Percentiles rank a stretch among this genome's conserved stretches.
phyloP scores from a whole-genome alignment of 352 stramenopile genomes.

The Phytophthora meadii region DNA sequence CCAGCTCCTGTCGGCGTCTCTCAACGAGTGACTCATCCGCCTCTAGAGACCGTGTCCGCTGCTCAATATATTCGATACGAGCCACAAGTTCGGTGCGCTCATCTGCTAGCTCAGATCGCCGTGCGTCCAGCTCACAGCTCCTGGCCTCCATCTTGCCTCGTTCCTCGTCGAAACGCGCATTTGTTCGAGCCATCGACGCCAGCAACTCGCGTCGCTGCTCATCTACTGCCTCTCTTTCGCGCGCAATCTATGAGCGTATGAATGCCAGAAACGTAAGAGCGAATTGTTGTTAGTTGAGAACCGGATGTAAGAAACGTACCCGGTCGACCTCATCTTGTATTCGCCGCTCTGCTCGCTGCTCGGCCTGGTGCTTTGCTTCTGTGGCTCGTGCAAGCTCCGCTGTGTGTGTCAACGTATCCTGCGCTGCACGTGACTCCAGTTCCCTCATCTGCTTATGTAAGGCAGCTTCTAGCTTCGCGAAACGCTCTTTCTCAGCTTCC shows the following conservation, averaged over 20 bases:
- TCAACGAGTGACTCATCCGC: conserved; percentile 56
- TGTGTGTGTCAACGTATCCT: conserved; percentile 52
- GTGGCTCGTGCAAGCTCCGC: conserved; percentile 45
- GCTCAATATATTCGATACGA: conserved; percentile 50
- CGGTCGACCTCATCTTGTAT: conserved; percentile 67
- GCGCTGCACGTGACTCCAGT: conserved; percentile 52
- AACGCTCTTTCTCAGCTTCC: conserved; percentile 67
- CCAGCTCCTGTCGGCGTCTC: conserved; percentile 58
- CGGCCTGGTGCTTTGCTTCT: conserved; percentile 43
- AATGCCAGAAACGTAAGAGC: neutral
- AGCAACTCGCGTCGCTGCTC: conserved; percentile 76
- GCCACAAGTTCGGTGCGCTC: conserved; percentile 66
- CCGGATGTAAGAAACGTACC: conserved; percentile 23
- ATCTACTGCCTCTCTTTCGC: conserved; percentile 76
- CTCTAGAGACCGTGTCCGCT: conserved; percentile 57
- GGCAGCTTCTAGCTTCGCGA: conserved; percentile 66
- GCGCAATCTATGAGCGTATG: conserved; percentile 44
- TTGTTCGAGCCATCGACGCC: conserved; percentile 54
- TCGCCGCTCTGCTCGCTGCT: conserved; percentile 68
- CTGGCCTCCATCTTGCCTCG: conserved; percentile 68
- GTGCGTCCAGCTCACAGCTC: conserved; percentile 63
- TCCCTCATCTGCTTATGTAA: conserved; percentile 59
- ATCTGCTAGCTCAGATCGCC: conserved; percentile 63
- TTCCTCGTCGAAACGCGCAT: conserved; percentile 71
- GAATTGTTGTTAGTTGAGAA: neutral